Base-by-base conservation (phyloP, 805 yeast species). In the Kurtzmaniella fragi region DNA sequence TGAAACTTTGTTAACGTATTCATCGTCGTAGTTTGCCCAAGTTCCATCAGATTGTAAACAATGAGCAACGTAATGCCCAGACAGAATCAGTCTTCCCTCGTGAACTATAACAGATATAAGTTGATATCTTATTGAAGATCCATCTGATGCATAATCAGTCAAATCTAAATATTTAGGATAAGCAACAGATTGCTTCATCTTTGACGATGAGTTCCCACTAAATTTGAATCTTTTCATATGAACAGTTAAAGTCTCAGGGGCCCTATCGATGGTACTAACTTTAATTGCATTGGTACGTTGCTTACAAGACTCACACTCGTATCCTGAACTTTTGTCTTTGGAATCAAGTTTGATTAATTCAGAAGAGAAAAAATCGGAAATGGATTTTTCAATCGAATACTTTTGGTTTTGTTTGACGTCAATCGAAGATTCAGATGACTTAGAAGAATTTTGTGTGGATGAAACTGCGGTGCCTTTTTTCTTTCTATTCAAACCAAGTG, bases 21-120 rank as follows among this genome's bases (percentile, higher is more conserved):
- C 99, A 57, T 93, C 99, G 57, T 93, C 98, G 60, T 91, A 93
- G 8, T 88, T 82, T 23, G 88, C 82, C 99, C 98, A 93, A 2
- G 83, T 64, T 2, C 89, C 91, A 61, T 86, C 93, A 1, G 97
- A 95, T 61, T 90, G 96, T 45, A 84, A 77, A 56, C 96, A 86
- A 56, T 86, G 88, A 1, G 95, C 85, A 42, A 89, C 77, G 54
- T 93, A 93, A 61, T 93, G 99, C 3, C 99, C 99, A 3, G 93
- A 81, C 33, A 89, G 80, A 11, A 90, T 81, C 1, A 96, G 84
- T 46, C 98, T 72, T 31, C 99, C 99, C 52, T 87, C 96, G 56
- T 93, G 99, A 4, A 89, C 91, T 43, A 91, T 85, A 13, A 91
- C 96, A 16, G 90, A 79, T 13, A 78, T 71, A 47, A 93, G 71